Evolutionary conservation across 2,329 filamentous ascomycete species (phyloP), one percentile per base, ranked within the genome.

Genomic region (Exophiala sp.): DNA sequence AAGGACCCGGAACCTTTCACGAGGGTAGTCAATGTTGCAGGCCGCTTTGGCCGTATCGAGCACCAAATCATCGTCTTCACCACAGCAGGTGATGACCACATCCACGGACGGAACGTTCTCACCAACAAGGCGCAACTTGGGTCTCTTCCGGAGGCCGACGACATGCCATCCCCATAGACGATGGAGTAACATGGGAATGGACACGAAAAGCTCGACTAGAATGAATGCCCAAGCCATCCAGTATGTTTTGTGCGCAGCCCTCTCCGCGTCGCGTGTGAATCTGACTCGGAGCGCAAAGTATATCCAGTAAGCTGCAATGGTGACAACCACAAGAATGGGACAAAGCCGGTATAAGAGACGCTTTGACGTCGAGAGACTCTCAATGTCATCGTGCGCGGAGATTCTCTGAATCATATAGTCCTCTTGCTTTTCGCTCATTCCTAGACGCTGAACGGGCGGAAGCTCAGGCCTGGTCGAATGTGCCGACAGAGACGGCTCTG

Each of bases 1-100:
- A 19, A 80, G 66, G 11, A 80, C 74, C 10, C 77, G 68, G 63
- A 73, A 80, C 3, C 72, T 67, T 35, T 77, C 69, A 1, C 56
- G 60, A 1, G 77, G 77, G 55, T 79, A 80, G 55, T 80, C 76
- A 3, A 74, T 58, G 30, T 72, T 70, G 54, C 70, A 74, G 2
- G 77, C 73, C 3, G 70, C 77, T 13, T 70, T 69, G 5, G 73
- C 68, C 1, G 77, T 80, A 56, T 80, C 76, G 35, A 79, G 64
- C 1, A 80, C 70, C 6, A 80, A 62, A 19, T 77, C 75, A 39
- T 74, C 69, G 2, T 78, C 74, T 58, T 80, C 77, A 10, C 72
- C 71, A 52, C 77, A 80, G 64, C 73, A 78, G 1, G 77, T 78
- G 6, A 80, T 66, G 43, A 80, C 72, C 2, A 77, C 69, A 55